phyloP scores from a whole-genome alignment of 495 filamentous ascomycete species.

The Podospora pseudocomata region DNA sequence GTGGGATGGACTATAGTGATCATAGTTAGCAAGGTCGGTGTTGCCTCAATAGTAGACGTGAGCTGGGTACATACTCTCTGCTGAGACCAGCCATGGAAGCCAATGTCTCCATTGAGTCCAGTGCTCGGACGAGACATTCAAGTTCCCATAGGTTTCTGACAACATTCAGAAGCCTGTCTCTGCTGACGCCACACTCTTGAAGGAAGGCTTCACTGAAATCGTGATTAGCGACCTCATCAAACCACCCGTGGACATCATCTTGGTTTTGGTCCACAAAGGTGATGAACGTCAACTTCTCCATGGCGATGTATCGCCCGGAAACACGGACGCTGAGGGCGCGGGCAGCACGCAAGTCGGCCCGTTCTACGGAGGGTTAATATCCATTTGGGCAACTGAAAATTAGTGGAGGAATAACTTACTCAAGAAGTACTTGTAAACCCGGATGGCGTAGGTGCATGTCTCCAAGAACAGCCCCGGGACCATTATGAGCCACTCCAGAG shows the following conservation, averaged over 20 bases:
- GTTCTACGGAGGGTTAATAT: conserved; percentile 39
- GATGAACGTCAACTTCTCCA: conserved; percentile 34
- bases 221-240: conserved; percentile 36
- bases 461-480: conserved; percentile 66
- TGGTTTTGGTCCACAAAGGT: conserved; percentile 16
- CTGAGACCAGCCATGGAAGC: conserved; percentile 43
- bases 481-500: conserved; percentile 79
- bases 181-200: conserved; percentile 31
- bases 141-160: conserved; percentile 69
- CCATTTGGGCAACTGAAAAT: conserved; percentile 15
- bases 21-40: neutral
- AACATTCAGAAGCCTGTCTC: conserved; percentile 46
- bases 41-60: neutral
- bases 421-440: conserved; percentile 69
- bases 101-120: conserved; percentile 61
- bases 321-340: conserved; percentile 54
- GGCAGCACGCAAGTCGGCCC: conserved; percentile 61
- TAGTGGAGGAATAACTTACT: conserved; percentile 48
- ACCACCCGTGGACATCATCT: conserved; percentile 39
- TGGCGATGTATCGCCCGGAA: conserved; percentile 40
- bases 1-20: neutral
- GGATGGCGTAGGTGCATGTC: conserved; percentile 62
- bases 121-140: conserved; percentile 61
- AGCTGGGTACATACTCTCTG: conserved; percentile 35
- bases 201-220: conserved; percentile 36